Evolutionary conservation across 1,284 basidiomycete species (phyloP).

Genomic region (Ceratobasidium sp.): DNA sequence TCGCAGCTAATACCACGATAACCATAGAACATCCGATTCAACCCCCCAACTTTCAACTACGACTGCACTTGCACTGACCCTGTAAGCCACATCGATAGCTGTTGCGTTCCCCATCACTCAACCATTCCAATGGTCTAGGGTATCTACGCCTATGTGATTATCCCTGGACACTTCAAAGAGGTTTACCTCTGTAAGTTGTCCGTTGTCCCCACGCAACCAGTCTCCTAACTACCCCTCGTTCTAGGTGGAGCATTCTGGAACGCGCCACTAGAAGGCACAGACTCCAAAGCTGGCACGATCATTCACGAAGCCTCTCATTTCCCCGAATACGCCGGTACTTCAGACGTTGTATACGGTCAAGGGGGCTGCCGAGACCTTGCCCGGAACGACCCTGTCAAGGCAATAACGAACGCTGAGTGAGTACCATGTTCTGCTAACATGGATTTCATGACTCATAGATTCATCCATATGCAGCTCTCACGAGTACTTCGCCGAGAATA

Average conservation of each 20-base stretch:
- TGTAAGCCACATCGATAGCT: neutral
- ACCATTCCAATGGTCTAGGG: neutral
- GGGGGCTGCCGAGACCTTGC: conserved; percentile 28
- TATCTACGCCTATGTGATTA: conserved; percentile 37
- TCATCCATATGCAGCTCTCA: conserved; percentile 21
- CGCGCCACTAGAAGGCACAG: conserved; percentile 40
- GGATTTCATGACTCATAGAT: neutral
- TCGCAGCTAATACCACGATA: neutral
- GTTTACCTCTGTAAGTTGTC: conserved; percentile 33
- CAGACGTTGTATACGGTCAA: conserved; percentile 40
- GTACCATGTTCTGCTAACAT: neutral
- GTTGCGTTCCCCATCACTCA: neutral
- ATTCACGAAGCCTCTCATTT: conserved; percentile 43
- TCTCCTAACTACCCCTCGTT: neutral
- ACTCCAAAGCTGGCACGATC: conserved; percentile 44
- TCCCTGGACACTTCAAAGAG: conserved; percentile 39
- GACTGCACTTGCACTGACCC: conserved; percentile 39
- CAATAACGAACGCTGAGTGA: conserved; percentile 42
- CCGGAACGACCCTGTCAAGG: conserved; percentile 24
- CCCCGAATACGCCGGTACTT: conserved; percentile 38
- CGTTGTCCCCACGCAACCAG: neutral
- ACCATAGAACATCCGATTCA: conserved; percentile 35
- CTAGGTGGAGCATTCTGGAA: conserved; percentile 43
- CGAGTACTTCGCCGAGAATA: conserved; percentile 43
- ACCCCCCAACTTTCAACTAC: conserved; percentile 37